These are phyloP conservation scores for Pezicula neosporulosa DNA, from an alignment of 2,329 filamentous ascomycete genomes.

Conservation along the genomic window DNA sequence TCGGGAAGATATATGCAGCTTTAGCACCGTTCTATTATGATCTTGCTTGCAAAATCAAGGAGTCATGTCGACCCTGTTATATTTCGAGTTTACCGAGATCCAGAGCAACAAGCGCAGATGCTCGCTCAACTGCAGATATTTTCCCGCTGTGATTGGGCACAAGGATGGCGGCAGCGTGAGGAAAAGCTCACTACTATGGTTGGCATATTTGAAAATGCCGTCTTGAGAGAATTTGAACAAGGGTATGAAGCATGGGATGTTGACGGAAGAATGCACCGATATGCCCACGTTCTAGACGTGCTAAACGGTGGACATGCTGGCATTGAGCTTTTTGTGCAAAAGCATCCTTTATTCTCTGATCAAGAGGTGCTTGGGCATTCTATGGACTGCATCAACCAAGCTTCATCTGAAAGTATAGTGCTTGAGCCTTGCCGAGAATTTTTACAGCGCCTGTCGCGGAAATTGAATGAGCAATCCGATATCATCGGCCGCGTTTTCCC, in stretches of 20 bases:
- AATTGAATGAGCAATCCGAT: constrained; percentile 77
- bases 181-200: constrained; percentile 72
- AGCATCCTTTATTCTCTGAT: constrained; percentile 79
- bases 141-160: constrained; percentile 73
- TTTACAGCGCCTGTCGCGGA: constrained; percentile 69
- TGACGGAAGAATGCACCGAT: constrained; percentile 83
- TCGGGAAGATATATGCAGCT: constrained; percentile 84
- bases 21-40: constrained; percentile 88
- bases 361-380: constrained; percentile 69
- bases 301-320: constrained; percentile 78
- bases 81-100: constrained; percentile 83
- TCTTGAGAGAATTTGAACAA: constrained; percentile 87
- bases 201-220: constrained; percentile 84
- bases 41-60: constrained; percentile 67
- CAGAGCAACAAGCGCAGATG: constrained; percentile 88
- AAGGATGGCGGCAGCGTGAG: constrained; percentile 69
- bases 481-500: constrained; percentile 81
- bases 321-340: constrained; percentile 83
- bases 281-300: constrained; percentile 78
- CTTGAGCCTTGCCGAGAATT: constrained; percentile 79
- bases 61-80: constrained; percentile 77
- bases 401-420: constrained; percentile 62
- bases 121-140: constrained; percentile 78
- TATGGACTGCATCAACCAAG: constrained; percentile 75
- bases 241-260: constrained; percentile 88